Evolutionary conservation across 192 early-diverging fungal genomes (phyloP), one percentile per base, ranked within the genome.

Genomic region (Paraglomus brasilianum): DNA sequence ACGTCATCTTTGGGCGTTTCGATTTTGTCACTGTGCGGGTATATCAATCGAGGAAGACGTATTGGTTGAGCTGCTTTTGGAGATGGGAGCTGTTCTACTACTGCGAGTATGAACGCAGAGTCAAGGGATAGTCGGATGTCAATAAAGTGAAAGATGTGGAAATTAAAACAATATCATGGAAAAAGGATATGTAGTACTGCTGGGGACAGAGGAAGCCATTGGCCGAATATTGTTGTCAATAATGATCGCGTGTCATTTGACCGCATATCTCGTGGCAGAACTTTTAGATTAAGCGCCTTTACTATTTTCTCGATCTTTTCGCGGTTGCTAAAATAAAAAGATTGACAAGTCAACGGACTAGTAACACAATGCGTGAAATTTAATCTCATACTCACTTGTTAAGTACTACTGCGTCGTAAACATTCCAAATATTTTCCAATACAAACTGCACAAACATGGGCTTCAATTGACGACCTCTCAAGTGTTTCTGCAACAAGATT

Each of bases 401-500:
- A 14, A 86, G 68, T 10, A 91, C 74, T 15, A 85, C 84, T 55
- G 87, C 87, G 45, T 97, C 91, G 75, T 98, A 98, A 0, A 98
- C 86, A 67, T 92, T 86, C 95, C 95, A 99, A 19, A 99, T 84
- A 57, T 98, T 96, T 15, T 91, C 88, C 66, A 99, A 72, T 5
- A 93, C 90, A 55, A 99, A 87, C 75, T 99, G 97, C 46, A 97
- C 95, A 83, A 97, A 97, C 82, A 99, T 81, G 4, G 96, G 95
- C 75, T 99, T 98, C 61, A 96, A 77, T 0, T 79, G 70, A 40
- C 92, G 74, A 1, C 93, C 92, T 55, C 92, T 89, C 17, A 94
- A 74, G 38, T 91, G 93, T 76, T 94, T 97, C 47, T 89, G 87
- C 5, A 86, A 85, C 55, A 99, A 77, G 3, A 98, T 88, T 8